These are phyloP conservation scores for Massarina eburnea DNA, from an alignment of 2,329 filamentous ascomycete genomes.

Conservation along the genomic window DNA sequence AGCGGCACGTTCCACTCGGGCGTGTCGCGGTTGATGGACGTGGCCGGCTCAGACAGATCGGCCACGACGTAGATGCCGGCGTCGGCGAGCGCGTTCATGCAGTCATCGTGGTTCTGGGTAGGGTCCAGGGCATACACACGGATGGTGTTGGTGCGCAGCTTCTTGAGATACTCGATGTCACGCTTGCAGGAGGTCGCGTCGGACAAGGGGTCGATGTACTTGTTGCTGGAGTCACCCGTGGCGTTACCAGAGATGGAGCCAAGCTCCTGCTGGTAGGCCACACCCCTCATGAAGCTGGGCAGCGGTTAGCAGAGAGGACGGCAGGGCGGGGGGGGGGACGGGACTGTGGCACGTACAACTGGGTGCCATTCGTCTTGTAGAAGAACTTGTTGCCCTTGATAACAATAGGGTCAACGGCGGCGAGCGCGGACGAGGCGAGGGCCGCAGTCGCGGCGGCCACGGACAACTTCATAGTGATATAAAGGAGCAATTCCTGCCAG, in stretches of 20 bases:
- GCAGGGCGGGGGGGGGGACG: neutral
- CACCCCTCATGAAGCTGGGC: constrained; percentile 76
- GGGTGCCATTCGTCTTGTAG: constrained; percentile 76
- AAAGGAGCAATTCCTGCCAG: constrained; percentile 14
- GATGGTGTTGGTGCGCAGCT: constrained; percentile 87
- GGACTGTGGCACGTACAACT: constrained; percentile 52
- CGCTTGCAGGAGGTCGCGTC: constrained; percentile 72
- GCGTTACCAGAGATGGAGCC: neutral
- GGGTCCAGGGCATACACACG: constrained; percentile 94
- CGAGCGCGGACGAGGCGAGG: constrained; percentile 53
- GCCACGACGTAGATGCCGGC: constrained; percentile 95
- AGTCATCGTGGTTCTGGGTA: constrained; percentile 71
- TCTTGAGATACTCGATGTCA: constrained; percentile 74
- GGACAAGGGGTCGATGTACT: constrained; percentile 82
- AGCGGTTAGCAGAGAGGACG: constrained; percentile 20
- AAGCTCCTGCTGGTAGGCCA: constrained; percentile 90
- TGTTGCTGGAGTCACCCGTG: constrained; percentile 44
- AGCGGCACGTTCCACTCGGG: constrained; percentile 79
- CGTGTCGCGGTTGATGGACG: constrained; percentile 81
- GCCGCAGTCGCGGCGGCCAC: constrained; percentile 53
- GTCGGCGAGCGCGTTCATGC: constrained; percentile 80
- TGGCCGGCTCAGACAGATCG: constrained; percentile 78
- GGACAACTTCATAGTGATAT: constrained; percentile 58
- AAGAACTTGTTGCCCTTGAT: constrained; percentile 89
- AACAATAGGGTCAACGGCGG: constrained; percentile 64